Conservation (phyloP, 768 basidiomycete species). For the Termitomyces sp. region DNA sequence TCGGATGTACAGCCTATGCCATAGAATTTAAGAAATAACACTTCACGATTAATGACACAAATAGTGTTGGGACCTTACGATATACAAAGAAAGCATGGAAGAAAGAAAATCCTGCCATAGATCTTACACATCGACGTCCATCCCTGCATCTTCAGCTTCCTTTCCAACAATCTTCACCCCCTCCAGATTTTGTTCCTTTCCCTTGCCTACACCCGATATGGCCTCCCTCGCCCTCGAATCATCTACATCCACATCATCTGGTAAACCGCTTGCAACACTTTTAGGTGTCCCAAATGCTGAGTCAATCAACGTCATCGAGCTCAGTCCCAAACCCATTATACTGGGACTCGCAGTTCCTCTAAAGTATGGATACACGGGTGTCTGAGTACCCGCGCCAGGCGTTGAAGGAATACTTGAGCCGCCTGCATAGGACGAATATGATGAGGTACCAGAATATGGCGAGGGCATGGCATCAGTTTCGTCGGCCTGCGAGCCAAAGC, state of each 20-base stretch:
- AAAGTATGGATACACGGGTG: conserved; percentile 12
- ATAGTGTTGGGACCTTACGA: background rate
- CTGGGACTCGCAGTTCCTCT: conserved; percentile 19
- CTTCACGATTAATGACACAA: background rate
- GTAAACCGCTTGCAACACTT: conserved; percentile 17
- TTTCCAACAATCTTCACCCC: conserved; percentile 25
- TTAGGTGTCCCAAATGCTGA: conserved; percentile 23
- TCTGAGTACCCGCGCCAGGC: conserved; percentile 23
- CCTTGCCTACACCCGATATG: conserved; percentile 5
- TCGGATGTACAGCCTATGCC: too few relatives aligned
- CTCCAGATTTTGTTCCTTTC: conserved; percentile 18
- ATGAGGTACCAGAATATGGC: conserved; percentile 24
- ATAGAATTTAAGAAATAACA: background rate
- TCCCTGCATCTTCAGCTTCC: too few relatives aligned
- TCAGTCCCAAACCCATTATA: conserved; percentile 25
- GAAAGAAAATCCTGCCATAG: background rate
- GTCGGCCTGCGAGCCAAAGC: conserved; percentile 13
- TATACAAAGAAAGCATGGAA: background rate
- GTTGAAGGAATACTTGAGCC: conserved; percentile 32
- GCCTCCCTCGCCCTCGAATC: background rate
- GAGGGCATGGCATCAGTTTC: conserved; percentile 22
- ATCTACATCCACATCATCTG: conserved; percentile 15
- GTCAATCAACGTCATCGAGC: conserved; percentile 12
- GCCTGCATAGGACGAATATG: conserved; percentile 21
- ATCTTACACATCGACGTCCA: conserved; percentile 24